phyloP scores from a whole-genome alignment of 1,284 basidiomycete genomes.

The Vanrija sp. region DNA sequence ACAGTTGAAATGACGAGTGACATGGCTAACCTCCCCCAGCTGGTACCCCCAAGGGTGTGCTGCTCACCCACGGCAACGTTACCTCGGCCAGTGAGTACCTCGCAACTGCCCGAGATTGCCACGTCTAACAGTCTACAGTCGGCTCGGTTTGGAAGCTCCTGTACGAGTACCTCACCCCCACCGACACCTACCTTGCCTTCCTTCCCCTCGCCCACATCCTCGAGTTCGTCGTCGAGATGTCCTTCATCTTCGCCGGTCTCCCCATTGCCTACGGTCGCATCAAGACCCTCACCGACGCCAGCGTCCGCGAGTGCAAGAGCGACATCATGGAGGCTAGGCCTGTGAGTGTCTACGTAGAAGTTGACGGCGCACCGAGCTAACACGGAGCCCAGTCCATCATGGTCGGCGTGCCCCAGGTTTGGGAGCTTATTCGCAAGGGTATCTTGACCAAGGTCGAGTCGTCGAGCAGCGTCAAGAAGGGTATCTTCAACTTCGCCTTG shows the following conservation, averaged over 20 bases:
- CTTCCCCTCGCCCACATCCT: slow-evolving; percentile 89
- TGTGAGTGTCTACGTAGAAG: slow-evolving; percentile 23
- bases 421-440: slow-evolving; percentile 90
- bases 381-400: slow-evolving; percentile 57
- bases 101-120: not conserved
- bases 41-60: slow-evolving; percentile 88
- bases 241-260: slow-evolving; percentile 48
- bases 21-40: slow-evolving; percentile 46
- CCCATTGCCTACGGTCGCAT: slow-evolving; percentile 80
- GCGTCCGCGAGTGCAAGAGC: slow-evolving; percentile 82
- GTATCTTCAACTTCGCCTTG: slow-evolving; percentile 48
- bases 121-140: slow-evolving; percentile 46
- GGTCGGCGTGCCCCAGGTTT: slow-evolving; percentile 89
- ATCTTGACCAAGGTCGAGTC: slow-evolving; percentile 73
- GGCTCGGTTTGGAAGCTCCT: slow-evolving; percentile 72
- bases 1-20: not conserved
- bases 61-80: slow-evolving; percentile 83
- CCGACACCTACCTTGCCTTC: slow-evolving; percentile 76
- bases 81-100: slow-evolving; percentile 59
- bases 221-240: slow-evolving; percentile 55
- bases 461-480: slow-evolving; percentile 65
- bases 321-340: slow-evolving; percentile 81
- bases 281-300: slow-evolving; percentile 92
- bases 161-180: slow-evolving; percentile 65
- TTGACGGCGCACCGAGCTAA: slow-evolving; percentile 2